phyloP scores from a whole-genome alignment of 441 rosid species.

The Monsonia emarginata region DNA sequence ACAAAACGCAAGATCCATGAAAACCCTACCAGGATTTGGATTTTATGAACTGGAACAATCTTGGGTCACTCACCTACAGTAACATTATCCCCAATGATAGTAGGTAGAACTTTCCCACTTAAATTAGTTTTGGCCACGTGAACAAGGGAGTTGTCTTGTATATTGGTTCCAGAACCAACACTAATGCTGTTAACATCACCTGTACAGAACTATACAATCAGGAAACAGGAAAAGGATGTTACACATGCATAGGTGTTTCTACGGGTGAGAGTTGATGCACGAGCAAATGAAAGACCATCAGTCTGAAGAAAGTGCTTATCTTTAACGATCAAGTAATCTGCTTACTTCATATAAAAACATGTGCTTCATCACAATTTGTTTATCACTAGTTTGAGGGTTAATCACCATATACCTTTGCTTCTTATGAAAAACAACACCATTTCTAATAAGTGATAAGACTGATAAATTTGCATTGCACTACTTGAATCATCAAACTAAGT shows the following conservation, averaged over 20 bases:
- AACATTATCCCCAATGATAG: slow-evolving; percentile 76
- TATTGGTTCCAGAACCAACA: slow-evolving; percentile 83
- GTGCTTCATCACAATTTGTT: background rate
- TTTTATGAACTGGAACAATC: background rate
- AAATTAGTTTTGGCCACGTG: slow-evolving; percentile 50
- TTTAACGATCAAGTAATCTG: background rate
- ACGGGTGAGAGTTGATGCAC: background rate
- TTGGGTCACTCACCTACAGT: slow-evolving; percentile 55
- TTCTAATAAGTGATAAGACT: background rate
- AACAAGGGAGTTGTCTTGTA: slow-evolving; percentile 59
- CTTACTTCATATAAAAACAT: background rate
- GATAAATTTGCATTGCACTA: too few relatives aligned
- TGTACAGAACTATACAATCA: slow-evolving; percentile 16
- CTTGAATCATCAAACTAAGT: too few relatives aligned
- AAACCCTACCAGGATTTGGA: background rate
- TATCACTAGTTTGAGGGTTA: background rate
- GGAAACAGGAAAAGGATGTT: background rate
- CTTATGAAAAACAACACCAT: background rate
- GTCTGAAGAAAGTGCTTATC: background rate
- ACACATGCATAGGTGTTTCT: background rate
- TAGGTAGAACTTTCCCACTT: slow-evolving; percentile 83
- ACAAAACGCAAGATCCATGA: background rate
- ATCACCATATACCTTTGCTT: background rate
- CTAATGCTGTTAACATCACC: slow-evolving; percentile 76
- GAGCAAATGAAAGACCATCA: background rate